phyloP scores from a whole-genome alignment of 805 yeast genomes.

The Ogataea ramenticola region DNA sequence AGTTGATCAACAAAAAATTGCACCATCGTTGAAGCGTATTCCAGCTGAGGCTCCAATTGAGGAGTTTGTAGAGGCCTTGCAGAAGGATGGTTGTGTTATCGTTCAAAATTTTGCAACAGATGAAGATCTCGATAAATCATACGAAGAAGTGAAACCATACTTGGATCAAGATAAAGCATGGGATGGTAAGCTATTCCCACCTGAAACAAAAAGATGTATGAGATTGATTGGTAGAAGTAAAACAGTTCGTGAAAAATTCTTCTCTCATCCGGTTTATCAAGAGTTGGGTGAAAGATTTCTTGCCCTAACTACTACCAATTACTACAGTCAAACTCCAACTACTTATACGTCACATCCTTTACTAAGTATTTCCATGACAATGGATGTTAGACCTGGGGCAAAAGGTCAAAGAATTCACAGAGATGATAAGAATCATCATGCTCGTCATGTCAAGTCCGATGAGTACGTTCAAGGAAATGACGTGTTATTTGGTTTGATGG shows the following conservation, averaged over 20 bases:
- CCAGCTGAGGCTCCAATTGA: conserved; percentile 5
- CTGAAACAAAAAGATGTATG: conserved; percentile 14
- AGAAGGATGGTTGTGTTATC: conserved; percentile 8
- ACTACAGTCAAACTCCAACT: conserved; percentile 8
- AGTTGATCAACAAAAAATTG: neutral
- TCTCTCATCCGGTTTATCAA: conserved; percentile 7
- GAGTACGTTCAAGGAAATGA: conserved; percentile 10
- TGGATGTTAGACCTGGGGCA: conserved; percentile 17
- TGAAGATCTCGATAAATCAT: conserved; percentile 9
- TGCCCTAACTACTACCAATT: conserved; percentile 5
- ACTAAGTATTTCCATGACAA: conserved; percentile 8
- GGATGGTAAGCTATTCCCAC: conserved; percentile 20
- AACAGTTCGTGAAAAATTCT: conserved; percentile 7
- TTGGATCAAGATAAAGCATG: conserved; percentile 14
- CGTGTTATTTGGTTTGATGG: conserved; percentile 11
- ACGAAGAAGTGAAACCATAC: conserved; percentile 12
- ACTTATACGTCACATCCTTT: conserved; percentile 6
- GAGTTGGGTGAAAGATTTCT: conserved; percentile 7
- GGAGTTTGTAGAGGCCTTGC: conserved; percentile 6
- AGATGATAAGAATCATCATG: conserved; percentile 17
- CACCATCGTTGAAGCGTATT: neutral
- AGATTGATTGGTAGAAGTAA: conserved; percentile 13
- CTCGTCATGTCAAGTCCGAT: conserved; percentile 9
- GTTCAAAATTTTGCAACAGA: conserved; percentile 6
- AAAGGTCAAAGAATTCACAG: conserved; percentile 14